Percentiles rank a stretch among this genome's conserved stretches.
Evolutionary conservation across 2,329 filamentous ascomycete species (phyloP).

Genomic region (Diaporthe destruens): DNA sequence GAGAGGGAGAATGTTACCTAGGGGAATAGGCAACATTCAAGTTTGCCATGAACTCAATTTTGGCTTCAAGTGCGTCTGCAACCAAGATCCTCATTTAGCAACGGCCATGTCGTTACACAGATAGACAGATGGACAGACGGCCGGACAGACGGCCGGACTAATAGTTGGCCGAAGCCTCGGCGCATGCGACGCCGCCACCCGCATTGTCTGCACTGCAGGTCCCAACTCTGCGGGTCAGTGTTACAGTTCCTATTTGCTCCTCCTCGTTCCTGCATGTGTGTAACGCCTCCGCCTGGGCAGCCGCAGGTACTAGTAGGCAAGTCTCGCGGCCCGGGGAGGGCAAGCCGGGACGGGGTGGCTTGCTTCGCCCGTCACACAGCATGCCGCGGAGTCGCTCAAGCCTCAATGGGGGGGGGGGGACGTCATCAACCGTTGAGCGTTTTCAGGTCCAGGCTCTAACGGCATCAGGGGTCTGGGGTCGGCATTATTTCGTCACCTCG

Average conservation of each 20-base stretch:
- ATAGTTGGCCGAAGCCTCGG: background rate
- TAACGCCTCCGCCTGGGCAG: background rate
- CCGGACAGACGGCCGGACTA: no score
- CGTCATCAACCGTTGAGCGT: conserved; percentile 13
- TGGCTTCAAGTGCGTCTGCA: background rate
- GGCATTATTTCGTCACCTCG: background rate
- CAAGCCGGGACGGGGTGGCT: conserved; percentile 6
- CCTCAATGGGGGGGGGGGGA: background rate
- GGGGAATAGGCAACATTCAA: background rate
- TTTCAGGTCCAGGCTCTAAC: background rate
- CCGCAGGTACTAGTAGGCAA: no score
- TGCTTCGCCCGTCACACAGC: conserved; percentile 21
- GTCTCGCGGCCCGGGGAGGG: conserved; percentile 3
- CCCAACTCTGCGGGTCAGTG: conserved; percentile 13
- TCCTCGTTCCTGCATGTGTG: background rate
- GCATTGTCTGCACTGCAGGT: conserved; percentile 17
- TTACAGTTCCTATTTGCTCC: background rate
- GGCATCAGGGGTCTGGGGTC: background rate
- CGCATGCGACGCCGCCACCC: background rate
- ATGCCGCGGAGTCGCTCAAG: background rate
- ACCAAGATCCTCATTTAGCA: background rate
- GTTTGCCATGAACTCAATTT: background rate
- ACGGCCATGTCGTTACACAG: background rate
- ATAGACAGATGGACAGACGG: no score
- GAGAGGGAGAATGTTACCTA: background rate